Evolutionary conservation across 2,329 filamentous ascomycete genomes (phyloP).

Genomic region (Tolypocladium endophyticum): DNA sequence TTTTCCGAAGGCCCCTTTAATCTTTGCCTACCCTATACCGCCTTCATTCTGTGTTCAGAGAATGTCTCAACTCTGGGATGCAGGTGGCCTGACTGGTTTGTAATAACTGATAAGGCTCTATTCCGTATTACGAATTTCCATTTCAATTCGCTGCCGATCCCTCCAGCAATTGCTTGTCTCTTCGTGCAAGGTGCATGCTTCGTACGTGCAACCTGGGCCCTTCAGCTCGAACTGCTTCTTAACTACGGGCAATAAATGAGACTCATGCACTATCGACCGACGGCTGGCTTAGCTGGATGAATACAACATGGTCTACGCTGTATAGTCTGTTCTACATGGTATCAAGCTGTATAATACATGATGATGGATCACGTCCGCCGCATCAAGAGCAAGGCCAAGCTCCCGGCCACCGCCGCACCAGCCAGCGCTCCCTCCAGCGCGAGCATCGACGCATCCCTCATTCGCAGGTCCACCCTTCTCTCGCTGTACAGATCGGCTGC

Average conservation of each 20-base stretch:
- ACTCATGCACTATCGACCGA: no score
- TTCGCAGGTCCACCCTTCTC: slow-evolving; percentile 49
- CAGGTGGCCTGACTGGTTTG: neutral
- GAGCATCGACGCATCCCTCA: slow-evolving; percentile 60
- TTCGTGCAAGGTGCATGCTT: no score
- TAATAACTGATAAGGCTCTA: neutral
- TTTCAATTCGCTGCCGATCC: no score
- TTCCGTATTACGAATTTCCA: no score
- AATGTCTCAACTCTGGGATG: neutral
- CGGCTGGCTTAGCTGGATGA: neutral
- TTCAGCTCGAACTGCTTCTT: no score
- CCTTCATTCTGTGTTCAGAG: neutral
- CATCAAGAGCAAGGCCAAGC: slow-evolving; percentile 38
- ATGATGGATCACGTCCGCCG: slow-evolving; percentile 17
- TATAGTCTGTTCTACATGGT: neutral
- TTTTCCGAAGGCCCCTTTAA: no score
- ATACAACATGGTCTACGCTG: neutral
- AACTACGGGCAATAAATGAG: neutral
- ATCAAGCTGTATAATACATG: neutral
- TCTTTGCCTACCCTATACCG: neutral
- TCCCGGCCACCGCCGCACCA: slow-evolving; percentile 51
- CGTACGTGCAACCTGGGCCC: no score
- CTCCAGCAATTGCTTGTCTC: no score
- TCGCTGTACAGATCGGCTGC: slow-evolving; percentile 56
- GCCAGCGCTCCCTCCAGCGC: slow-evolving; percentile 56